Evolutionary conservation across 495 filamentous ascomycete genomes (phyloP).

Genomic region (Pseudomonodictys pantanalensis): DNA sequence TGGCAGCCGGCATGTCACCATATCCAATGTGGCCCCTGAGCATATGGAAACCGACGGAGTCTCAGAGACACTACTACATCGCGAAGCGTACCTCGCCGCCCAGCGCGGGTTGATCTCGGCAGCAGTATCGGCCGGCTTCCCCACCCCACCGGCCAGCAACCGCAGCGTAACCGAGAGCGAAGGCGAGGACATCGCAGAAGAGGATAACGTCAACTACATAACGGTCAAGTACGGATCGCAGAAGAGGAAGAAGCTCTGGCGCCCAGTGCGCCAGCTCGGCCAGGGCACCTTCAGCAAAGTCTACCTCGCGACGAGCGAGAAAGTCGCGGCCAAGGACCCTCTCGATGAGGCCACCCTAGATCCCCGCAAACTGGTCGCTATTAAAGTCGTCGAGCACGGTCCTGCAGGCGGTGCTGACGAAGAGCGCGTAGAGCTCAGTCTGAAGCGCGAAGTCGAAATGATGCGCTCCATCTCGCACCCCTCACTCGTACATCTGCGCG

Average conservation of each 20-base stretch:
- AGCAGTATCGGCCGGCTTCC: slow-evolving; percentile 44
- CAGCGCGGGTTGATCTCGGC: slow-evolving; percentile 62
- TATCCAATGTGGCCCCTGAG: slow-evolving; percentile 46
- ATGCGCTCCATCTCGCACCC: slow-evolving; percentile 83
- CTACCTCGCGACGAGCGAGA: slow-evolving; percentile 70
- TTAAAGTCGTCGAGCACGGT: slow-evolving; percentile 93
- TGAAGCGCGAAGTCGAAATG: slow-evolving; percentile 93
- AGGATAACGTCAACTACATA: slow-evolving; percentile 58
- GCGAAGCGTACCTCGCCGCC: slow-evolving; percentile 76
- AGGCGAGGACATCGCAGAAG: slow-evolving; percentile 46
- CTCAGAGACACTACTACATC: slow-evolving; percentile 54
- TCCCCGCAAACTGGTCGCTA: slow-evolving; percentile 74
- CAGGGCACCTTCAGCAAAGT: slow-evolving; percentile 96
- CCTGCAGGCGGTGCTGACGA: slow-evolving; percentile 87
- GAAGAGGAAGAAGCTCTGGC: slow-evolving; percentile 62
- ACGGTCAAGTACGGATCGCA: slow-evolving; percentile 59
- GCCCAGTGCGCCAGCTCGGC: slow-evolving; percentile 74
- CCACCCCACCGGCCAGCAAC: slow-evolving; percentile 68
- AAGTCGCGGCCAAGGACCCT: slow-evolving; percentile 42
- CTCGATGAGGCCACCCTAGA: slow-evolving; percentile 44
- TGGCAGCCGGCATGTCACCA: slow-evolving; percentile 66
- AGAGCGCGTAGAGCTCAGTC: slow-evolving; percentile 81
- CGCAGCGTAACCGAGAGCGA: slow-evolving; percentile 52
- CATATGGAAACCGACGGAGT: slow-evolving; percentile 44
- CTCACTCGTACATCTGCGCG: slow-evolving; percentile 82